A percentile compares a stretch with the other conserved stretches of the same genome.
Evolutionary conservation across 306 rosid genomes (phyloP).

Genomic region (Vachellia collinsii): DNA sequence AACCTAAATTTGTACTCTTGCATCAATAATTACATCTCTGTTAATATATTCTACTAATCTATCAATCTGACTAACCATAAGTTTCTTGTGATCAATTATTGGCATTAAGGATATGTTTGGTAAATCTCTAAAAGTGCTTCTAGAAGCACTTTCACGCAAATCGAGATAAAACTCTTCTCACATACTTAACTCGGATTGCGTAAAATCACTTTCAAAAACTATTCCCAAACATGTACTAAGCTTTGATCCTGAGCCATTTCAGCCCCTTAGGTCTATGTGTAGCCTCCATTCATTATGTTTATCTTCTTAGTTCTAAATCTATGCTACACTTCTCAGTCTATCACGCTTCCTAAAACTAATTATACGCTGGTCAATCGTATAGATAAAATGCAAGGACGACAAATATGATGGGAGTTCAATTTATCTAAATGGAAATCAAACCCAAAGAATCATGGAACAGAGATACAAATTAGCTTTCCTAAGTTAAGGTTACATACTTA

Average conservation of each 20-base stretch:
- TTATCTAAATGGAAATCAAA: not conserved
- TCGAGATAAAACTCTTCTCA: too few relatives aligned
- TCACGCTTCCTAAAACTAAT: not conserved
- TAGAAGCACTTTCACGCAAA: too few relatives aligned
- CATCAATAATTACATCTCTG: not conserved
- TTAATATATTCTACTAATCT: not conserved
- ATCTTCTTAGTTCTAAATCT: not conserved
- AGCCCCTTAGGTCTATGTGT: not conserved
- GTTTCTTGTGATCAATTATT: not conserved
- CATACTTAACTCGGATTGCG: too few relatives aligned
- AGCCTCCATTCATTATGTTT: not conserved
- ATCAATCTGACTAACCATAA: not conserved
- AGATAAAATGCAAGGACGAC: not conserved
- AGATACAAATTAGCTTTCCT: not conserved
- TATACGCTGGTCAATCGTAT: not conserved
- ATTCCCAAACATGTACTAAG: too few relatives aligned
- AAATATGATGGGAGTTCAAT: not conserved
- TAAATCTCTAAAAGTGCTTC: too few relatives aligned
- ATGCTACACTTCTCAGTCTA: not conserved
- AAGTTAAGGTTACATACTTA: not conserved
- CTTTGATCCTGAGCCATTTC: not conserved
- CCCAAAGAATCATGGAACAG: not conserved
- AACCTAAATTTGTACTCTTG: not conserved
- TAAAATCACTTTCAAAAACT: too few relatives aligned
- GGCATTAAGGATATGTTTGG: not conserved